Base-by-base conservation (phyloP, 257 asterid species). In the Capsicum chinense region DNA sequence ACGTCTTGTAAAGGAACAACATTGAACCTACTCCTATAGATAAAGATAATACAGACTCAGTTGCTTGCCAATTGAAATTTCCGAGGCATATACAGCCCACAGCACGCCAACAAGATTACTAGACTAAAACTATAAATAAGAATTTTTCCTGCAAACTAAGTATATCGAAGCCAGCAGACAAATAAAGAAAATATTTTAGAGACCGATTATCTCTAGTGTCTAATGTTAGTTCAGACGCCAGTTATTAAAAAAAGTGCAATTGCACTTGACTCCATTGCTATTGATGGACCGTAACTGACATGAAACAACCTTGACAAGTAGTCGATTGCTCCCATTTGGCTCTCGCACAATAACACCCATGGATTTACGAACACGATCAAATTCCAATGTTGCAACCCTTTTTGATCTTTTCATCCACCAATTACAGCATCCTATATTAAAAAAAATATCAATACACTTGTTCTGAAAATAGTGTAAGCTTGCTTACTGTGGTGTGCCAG, bases 291-390 rank as follows among this genome's bases (percentile, higher is more conserved):
- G 37, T 56, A 84, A 58, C 64, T 56, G 19, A 74, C 71, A 64
- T 47, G 52, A 35, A 58, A 14, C 79, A 88, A 95, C 99, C 97
- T 95, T 95, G 86, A 95, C 99, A 87, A 94, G 98, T 78, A 95
- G 98, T 44, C 97, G 91, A 86, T 94, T 95, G 79, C 68, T 83
- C 15, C 94, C 97, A 83, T 73, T 87, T 33, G 88, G 88, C 87
- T 89, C 92, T 59, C 91, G 90, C 52, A 90, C 95, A 80, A 95
- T 87, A 83, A 95, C 98, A 78, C 99, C 86, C 99, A 94, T 94
- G 50, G 99, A 95, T 85, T 95, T 95, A 19, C 99, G 94, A 69
- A 90, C 88, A 56, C 99, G 95, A 82, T 95, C 99, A 89, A 95
- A 95, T 86, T 94, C 99, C 86, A 95, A 85, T 3, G 97, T 91